Evolutionary conservation across 805 yeast genomes (phyloP).

Genomic region (Candida sphagnicola): DNA sequence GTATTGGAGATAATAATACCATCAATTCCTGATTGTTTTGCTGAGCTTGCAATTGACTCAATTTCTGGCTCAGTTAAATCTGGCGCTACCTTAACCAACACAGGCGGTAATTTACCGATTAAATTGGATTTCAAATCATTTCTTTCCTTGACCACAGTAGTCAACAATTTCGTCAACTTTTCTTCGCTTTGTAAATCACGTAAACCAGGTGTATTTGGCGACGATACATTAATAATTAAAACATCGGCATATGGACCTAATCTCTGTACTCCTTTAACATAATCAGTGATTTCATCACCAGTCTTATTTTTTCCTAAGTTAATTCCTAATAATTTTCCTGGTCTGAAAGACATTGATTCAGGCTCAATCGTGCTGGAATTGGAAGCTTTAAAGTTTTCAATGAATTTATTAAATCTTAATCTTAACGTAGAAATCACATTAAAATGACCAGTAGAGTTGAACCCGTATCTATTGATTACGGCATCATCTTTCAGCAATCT

Average conservation of each 20-base stretch:
- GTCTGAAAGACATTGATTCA: slow-evolving; percentile 49
- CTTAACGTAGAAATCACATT: slow-evolving; percentile 66
- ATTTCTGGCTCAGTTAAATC: slow-evolving; percentile 82
- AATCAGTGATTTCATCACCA: slow-evolving; percentile 88
- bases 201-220: slow-evolving; percentile 95
- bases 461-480: slow-evolving; percentile 91
- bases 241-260: slow-evolving; percentile 87
- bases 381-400: slow-evolving; percentile 11
- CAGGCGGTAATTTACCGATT: slow-evolving; percentile 60
- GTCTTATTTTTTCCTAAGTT: slow-evolving; percentile 90
- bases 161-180: slow-evolving; percentile 64
- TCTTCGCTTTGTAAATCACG: slow-evolving; percentile 79
- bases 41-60: slow-evolving; percentile 75
- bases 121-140: slow-evolving; percentile 42
- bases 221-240: slow-evolving; percentile 84
- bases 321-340: slow-evolving; percentile 67
- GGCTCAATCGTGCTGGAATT: slow-evolving; percentile 15
- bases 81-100: slow-evolving; percentile 90
- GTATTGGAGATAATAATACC: slow-evolving; percentile 94
- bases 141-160: slow-evolving; percentile 66
- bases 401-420: slow-evolving; percentile 51
- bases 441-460: slow-evolving; percentile 87
- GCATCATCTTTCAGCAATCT: slow-evolving; percentile 82
- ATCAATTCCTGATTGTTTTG: slow-evolving; percentile 73
- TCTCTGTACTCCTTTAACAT: slow-evolving; percentile 75